Conservation (phyloP, 495 filamentous ascomycete genomes). For the Xylaria bambusicola region DNA sequence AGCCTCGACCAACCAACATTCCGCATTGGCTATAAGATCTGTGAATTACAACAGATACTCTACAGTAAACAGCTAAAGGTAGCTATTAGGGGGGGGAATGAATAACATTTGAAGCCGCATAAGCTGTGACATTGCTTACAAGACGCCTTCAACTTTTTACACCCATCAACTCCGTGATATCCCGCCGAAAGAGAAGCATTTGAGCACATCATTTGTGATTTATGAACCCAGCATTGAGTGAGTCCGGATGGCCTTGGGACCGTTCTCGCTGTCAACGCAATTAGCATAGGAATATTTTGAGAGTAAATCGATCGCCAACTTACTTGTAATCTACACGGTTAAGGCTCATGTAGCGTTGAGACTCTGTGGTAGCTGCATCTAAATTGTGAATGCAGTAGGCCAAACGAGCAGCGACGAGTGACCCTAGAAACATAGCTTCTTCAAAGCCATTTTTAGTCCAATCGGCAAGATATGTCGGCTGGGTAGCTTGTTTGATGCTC, state of each 20-base stretch:
- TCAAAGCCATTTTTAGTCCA: conserved; percentile 86
- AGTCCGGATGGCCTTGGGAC: conserved; percentile 43
- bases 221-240: conserved; percentile 43
- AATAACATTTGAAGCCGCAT: neutral
- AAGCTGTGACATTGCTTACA: neutral
- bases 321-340: conserved; percentile 53
- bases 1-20: too few relatives aligned
- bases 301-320: conserved; percentile 23
- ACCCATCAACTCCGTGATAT: neutral
- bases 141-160: conserved; percentile 16
- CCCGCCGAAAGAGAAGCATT: conserved; percentile 9
- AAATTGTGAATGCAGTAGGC: conserved; percentile 60
- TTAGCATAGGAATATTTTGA: conserved; percentile 17
- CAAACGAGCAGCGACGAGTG: conserved; percentile 75
- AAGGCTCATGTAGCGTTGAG: conserved; percentile 46
- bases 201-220: neutral
- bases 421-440: conserved; percentile 78
- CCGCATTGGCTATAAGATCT: neutral
- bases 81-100: neutral
- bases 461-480: conserved; percentile 88
- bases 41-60: neutral
- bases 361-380: conserved; percentile 42
- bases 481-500: conserved; percentile 73
- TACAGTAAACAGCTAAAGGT: neutral
- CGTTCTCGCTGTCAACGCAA: conserved; percentile 36